Evolutionary conservation across 1,139 yeast genomes (phyloP).

Genomic region (Debaryomyces subglobosus): DNA sequence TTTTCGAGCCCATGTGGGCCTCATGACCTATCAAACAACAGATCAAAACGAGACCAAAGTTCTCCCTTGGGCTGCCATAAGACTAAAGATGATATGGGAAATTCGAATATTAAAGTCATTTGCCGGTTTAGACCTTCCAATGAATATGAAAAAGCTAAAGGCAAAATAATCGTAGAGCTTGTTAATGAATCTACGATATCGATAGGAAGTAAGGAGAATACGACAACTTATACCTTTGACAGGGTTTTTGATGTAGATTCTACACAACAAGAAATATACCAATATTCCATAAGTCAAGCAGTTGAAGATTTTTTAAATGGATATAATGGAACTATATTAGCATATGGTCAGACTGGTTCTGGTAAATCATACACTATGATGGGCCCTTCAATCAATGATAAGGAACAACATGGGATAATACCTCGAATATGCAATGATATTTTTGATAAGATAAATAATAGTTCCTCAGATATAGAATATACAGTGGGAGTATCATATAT

Average conservation of each 20-base stretch:
- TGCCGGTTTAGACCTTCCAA: slow-evolving; percentile 66
- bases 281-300: slow-evolving; percentile 58
- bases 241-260: slow-evolving; percentile 56
- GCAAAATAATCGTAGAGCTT: slow-evolving; percentile 25
- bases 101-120: slow-evolving; percentile 57
- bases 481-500: slow-evolving; percentile 72
- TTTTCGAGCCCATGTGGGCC: slow-evolving; percentile 5
- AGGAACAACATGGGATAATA: slow-evolving; percentile 55
- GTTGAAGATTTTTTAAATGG: slow-evolving; percentile 76
- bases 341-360: slow-evolving; percentile 89
- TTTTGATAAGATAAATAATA: slow-evolving; percentile 57
- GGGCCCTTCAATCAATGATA: slow-evolving; percentile 56
- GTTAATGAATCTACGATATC: slow-evolving; percentile 33
- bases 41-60: neutral
- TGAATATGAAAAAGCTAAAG: slow-evolving; percentile 31
- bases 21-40: neutral
- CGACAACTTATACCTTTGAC: slow-evolving; percentile 63
- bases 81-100: slow-evolving; percentile 7
- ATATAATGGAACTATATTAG: slow-evolving; percentile 81
- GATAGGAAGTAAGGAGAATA: slow-evolving; percentile 32
- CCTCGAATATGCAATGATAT: slow-evolving; percentile 74
- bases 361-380: slow-evolving; percentile 89
- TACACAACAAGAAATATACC: slow-evolving; percentile 63
- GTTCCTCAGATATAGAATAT: slow-evolving; percentile 61
- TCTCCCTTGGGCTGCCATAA: neutral